phyloP scores from a whole-genome alignment of 495 filamentous ascomycete genomes.

The Neurospora sp. region DNA sequence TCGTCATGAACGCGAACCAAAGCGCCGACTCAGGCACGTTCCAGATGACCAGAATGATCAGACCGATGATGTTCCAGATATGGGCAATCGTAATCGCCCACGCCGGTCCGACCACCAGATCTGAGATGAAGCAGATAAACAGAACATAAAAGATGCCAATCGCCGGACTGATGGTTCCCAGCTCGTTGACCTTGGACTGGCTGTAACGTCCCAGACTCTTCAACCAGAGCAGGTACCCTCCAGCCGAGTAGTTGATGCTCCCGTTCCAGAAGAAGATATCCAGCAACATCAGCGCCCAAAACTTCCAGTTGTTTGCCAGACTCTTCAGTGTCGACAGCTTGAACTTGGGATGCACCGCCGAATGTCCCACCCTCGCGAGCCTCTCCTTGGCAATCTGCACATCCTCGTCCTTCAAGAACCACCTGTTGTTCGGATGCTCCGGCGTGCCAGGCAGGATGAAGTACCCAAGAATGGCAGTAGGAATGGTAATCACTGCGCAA shows the following conservation, averaged over 20 bases:
- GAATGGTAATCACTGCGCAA: slow-evolving; percentile 39
- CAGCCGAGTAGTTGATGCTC: slow-evolving; percentile 24
- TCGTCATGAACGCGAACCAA: slow-evolving; percentile 37
- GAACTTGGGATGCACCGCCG: slow-evolving; percentile 14
- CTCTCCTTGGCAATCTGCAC: slow-evolving; percentile 24
- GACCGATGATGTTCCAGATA: slow-evolving; percentile 20
- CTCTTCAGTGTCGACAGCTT: slow-evolving; percentile 18
- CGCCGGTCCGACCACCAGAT: slow-evolving; percentile 27
- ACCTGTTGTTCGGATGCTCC: slow-evolving; percentile 30
- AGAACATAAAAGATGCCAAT: slow-evolving; percentile 37
- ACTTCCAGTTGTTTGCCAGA: slow-evolving; percentile 19
- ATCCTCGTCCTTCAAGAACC: slow-evolving; percentile 31
- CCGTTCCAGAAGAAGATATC: slow-evolving; percentile 44
- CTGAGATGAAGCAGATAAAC: slow-evolving; percentile 35
- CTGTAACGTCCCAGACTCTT: slow-evolving; percentile 25
- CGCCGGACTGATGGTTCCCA: slow-evolving; percentile 25
- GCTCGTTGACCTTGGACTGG: slow-evolving; percentile 16
- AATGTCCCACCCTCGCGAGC: slow-evolving; percentile 26
- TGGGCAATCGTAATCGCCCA: slow-evolving; percentile 26
- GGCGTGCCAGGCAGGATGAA: slow-evolving; percentile 33
- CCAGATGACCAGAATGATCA: slow-evolving; percentile 29
- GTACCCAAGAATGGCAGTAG: slow-evolving; percentile 35
- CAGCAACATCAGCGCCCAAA: slow-evolving; percentile 32
- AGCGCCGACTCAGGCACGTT: slow-evolving; percentile 35
- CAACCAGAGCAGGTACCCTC: slow-evolving; percentile 30